These are phyloP conservation scores for Chlamydomonas sp. DNA, from an alignment of 139 green algal species.

Conservation along the genomic window DNA sequence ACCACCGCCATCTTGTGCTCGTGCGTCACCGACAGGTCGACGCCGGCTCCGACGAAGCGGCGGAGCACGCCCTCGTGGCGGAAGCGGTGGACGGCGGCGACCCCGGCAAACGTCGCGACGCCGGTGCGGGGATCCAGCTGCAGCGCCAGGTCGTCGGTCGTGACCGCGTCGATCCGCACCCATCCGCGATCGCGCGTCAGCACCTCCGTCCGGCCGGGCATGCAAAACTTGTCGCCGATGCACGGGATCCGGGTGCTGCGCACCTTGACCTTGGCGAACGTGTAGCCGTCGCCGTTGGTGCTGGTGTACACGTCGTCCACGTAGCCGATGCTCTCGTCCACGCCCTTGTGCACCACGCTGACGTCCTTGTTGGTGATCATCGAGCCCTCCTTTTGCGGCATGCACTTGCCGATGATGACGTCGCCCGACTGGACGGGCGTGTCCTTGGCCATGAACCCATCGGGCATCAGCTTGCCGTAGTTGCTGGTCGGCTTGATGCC, in stretches of 20 bases:
- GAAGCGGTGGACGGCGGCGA: not conserved
- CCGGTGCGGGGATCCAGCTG: not conserved
- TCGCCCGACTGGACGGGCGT: constrained; percentile 22
- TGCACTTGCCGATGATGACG: constrained; percentile 34
- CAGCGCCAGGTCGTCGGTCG: not conserved
- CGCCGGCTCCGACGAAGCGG: not conserved
- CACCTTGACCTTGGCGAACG: constrained; percentile 50
- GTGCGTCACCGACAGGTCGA: constrained; percentile 10
- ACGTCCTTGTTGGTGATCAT: constrained; percentile 16
- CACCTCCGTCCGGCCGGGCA: not conserved
- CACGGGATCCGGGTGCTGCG: constrained; percentile 34
- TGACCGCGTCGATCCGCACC: not conserved
- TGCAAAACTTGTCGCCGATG: constrained; percentile 59
- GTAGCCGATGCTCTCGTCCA: constrained; percentile 7
- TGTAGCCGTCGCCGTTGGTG: constrained; percentile 17
- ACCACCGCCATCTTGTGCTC: constrained; percentile 6
- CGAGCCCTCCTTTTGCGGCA: constrained; percentile 17
- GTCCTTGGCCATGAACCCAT: constrained; percentile 44
- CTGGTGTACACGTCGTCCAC: constrained; percentile 18
- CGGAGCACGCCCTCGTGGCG: not conserved
- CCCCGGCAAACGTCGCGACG: too few relatives aligned
- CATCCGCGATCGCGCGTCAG: not conserved
- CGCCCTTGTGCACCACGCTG: not conserved
- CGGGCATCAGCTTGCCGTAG: constrained; percentile 47
- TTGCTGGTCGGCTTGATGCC: constrained; percentile 19